Base-by-base conservation (phyloP, 2,329 filamentous ascomycete species). In the Hypoxylon sp. region DNA sequence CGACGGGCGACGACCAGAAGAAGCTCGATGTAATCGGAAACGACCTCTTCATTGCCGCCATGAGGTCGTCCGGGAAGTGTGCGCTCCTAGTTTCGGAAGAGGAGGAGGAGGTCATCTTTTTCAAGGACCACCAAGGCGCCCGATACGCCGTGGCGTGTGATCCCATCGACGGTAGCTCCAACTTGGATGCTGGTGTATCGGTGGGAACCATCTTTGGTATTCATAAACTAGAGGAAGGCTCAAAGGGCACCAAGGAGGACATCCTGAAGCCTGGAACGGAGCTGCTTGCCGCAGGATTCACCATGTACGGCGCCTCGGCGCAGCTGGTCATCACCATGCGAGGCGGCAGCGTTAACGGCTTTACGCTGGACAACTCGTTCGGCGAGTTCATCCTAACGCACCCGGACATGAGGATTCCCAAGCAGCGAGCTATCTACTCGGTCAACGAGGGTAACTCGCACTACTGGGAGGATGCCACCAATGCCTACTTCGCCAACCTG, bases 1-100 rank as follows among this genome's bases (percentile, higher is more conserved):
- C 84, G 50, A 98, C 95, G 2, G 95, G 95, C 65, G 95, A 99
- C 77, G 95, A 98, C 75, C 95, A 99, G 77, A 99, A 99, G 87
- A 99, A 99, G 81, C 91, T 99, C 62, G 95, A 99, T 75, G 94
- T 99, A 58, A 98, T 99, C 74, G 94, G 93, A 75, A 98, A 99
- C 75, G 95, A 99, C 75, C 84, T 99, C 70, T 99, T 99, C 81
- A 91, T 99, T 72, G 88, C 91, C 60, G 91, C 93, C 63, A 98
- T 99, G 95, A 87, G 86, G 68, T 94, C 91, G 49, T 97, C 90
- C 23, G 93, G 92, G 70, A 93, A 92, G 77, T 95, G 93, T 74
- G 88, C 92, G 48, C 81, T 98, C 57, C 82, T 99, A 29, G 93
- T 99, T n/a, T 99, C 95, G 0, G 95, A 99, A 77, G 95, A 99